Base-by-base conservation (phyloP, 2,329 filamentous ascomycete species). In the Penicillium sp. region DNA sequence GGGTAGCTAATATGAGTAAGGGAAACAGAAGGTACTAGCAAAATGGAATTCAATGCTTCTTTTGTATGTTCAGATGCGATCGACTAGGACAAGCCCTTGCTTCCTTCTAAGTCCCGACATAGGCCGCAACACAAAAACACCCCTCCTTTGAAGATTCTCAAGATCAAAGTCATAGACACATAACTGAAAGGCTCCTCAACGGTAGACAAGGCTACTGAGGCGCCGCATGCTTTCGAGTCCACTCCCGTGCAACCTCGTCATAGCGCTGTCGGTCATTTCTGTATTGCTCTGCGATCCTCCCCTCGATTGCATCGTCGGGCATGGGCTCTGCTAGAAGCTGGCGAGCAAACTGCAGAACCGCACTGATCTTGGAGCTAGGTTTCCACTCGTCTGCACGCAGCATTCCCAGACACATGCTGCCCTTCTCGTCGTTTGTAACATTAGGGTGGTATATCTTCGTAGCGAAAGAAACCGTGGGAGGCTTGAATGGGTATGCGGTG, bases 381-480 rank as follows among this genome's bases (percentile, higher is more conserved):
- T 96, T 96, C 92, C 92, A 96, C 74, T 90, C 86, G 65, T 95
- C 90, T 27, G 87, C 73, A 69, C 92, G 90, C 62, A 96, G 83
- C 72, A 92, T 82, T 54, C 84, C 85, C 40, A 96, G 80, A 74
- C 92, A 96, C 83, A 96, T 89, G 74, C 81, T 87, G 56, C 92
- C 92, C 61, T 85, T 83, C 67, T 83, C 81, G 72, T 95, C 91
- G 80, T 95, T 94, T 67, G 87, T 90, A 53, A 96, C 83, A 75
- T 96, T 96, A 40, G 92, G 91, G 77, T 96, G 92, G 81, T 95
- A 96, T 79, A 96, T 89, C 75, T 92, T 92, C 46, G 91, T 96
- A 60, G 79, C 76, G 81, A 96, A 95, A 67, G 81, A 84, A 62
- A 95, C 80, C 54, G 81, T 77, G 14, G 91, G 91, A 20, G 90